A percentile compares a stretch with the other conserved stretches of the same genome.
Conservation (phyloP, 805 yeast species). For the Kodamaea sagamina region DNA sequence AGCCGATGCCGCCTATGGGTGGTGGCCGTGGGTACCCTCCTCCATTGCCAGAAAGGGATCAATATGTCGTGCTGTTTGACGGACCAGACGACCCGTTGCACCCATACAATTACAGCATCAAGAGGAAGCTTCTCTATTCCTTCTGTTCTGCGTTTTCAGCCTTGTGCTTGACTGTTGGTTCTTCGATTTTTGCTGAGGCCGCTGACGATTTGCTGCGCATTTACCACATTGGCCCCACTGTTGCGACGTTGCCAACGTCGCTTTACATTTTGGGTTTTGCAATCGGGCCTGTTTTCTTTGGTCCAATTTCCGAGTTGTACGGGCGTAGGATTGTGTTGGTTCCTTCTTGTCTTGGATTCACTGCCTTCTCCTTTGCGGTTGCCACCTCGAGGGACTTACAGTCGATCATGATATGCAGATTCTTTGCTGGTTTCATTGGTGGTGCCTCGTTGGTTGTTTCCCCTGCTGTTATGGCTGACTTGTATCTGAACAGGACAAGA, state of each 20-base stretch:
- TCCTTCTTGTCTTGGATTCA: slow-evolving; percentile 56
- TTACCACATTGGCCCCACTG: slow-evolving; percentile 64
- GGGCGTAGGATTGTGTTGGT: slow-evolving; percentile 69
- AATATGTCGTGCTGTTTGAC: slow-evolving; percentile 68
- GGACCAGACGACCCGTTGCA: slow-evolving; percentile 78
- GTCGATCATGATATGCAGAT: slow-evolving; percentile 25
- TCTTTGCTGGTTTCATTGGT: slow-evolving; percentile 26
- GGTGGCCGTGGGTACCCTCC: slow-evolving; percentile 66
- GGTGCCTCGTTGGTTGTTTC: slow-evolving; percentile 30
- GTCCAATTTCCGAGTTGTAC: slow-evolving; percentile 73
- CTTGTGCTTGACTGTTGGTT: slow-evolving; percentile 20
- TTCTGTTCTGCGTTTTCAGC: slow-evolving; percentile 28
- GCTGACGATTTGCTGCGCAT: slow-evolving; percentile 47
- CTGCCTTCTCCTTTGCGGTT: slow-evolving; percentile 54
- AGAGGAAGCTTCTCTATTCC: slow-evolving; percentile 27
- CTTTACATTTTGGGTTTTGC: slow-evolving; percentile 90
- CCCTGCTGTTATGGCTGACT: slow-evolving; percentile 26
- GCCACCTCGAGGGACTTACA: slow-evolving; percentile 28
- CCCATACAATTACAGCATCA: slow-evolving; percentile 65
- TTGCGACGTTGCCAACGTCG: slow-evolving; percentile 72
- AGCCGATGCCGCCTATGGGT: slow-evolving; percentile 57
- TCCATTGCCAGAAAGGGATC: slow-evolving; percentile 50
- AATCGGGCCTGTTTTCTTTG: slow-evolving; percentile 71
- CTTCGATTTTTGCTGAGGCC: slow-evolving; percentile 62
- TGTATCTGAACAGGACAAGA: slow-evolving; percentile 19